Base-by-base conservation (phyloP, 176 grass and related monocot species). In the Carex kokanica region DNA sequence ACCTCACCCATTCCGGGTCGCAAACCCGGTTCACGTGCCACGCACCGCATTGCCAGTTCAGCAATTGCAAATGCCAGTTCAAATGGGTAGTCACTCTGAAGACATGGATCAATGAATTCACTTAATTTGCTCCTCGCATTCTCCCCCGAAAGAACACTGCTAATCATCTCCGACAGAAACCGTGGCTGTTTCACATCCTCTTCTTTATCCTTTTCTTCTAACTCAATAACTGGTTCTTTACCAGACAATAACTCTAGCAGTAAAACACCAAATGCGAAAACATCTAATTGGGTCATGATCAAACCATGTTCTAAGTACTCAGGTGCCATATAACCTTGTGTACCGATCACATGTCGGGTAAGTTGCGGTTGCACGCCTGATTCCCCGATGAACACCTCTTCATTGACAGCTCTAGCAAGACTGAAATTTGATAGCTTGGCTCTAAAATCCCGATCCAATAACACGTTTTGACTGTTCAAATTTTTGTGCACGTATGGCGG, bases 221-320 rank as follows among this genome's bases (percentile, higher is more conserved):
- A 83, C 21, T 10, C 6, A 65, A 63, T 79, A 62, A 91, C 65
- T 0, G 91, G 91, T 41, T 91, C 91, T 88, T 88, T 97, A 31
- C 94, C 94, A 6, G 91, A 97, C 2, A 97, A 78, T 53, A 97
- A 86, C 82, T 97, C 91, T n/a, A 97, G 89, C 31, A 97, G 57
- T 56, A 93, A 10, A 62, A 97, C 94, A 3, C 94, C 94, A 87
- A 93, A 90, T 7, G 91, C 89, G 60, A 97, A 97, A 29, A 97
- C 91, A 73, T 97, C 94, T 15, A 97, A 86, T 78, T 93, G 87
- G 23, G 88, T 83, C 32, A 86, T 88, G 86, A 97, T 84, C 55
- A 97, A 87, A 34, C 94, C 94, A 73, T 97, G 84, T 85, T 97
- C 94, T 0, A 93, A 80, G 64, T 93, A 93, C 91, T 97, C 94